Conservation (phyloP, 2,329 filamentous ascomycete genomes). For the Aspergillus brunneoviolaceus region DNA sequence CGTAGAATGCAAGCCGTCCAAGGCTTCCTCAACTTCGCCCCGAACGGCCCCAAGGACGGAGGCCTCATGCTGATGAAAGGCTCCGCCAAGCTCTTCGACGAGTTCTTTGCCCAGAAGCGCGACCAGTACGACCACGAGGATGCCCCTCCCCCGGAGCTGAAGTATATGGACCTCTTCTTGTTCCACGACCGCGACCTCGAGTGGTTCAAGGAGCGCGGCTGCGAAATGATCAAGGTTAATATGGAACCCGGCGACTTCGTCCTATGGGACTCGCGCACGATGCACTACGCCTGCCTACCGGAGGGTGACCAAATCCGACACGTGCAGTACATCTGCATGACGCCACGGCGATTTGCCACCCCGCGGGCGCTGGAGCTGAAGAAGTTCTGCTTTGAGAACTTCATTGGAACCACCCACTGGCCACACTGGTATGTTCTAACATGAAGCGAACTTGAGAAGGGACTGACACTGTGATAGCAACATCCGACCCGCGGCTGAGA, state of each 20-base stretch:
- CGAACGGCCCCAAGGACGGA: constrained; percentile 19
- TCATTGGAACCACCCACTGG: constrained; percentile 20
- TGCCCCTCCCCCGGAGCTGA: constrained; percentile 8
- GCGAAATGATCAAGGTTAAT: constrained; percentile 19
- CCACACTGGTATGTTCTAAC: constrained; percentile 11
- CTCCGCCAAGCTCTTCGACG: constrained; percentile 14
- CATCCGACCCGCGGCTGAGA: constrained; percentile 34
- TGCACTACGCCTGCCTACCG: constrained; percentile 17
- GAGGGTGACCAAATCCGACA: constrained; percentile 17
- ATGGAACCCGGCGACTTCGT: constrained; percentile 22
- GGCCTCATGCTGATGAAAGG: constrained; percentile 17
- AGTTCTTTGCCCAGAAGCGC: constrained; percentile 15
- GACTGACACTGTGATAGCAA: constrained; percentile 27
- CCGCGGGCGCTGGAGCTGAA: constrained; percentile 11
- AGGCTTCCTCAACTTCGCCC: constrained; percentile 18
- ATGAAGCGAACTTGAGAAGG: not conserved
- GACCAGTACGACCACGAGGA: too few species aligned
- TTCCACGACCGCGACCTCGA: constrained; percentile 16
- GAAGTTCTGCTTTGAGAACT: constrained; percentile 15
- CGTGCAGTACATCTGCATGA: constrained; percentile 17
- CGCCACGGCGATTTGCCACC: constrained; percentile 11
- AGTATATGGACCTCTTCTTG: constrained; percentile 17
- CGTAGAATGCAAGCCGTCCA: constrained; percentile 10
- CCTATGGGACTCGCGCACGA: constrained; percentile 21
- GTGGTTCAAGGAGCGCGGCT: constrained; percentile 19